These are phyloP conservation scores for Nemania sp. DNA, from an alignment of 2,329 filamentous ascomycete genomes.

Conservation along the genomic window DNA sequence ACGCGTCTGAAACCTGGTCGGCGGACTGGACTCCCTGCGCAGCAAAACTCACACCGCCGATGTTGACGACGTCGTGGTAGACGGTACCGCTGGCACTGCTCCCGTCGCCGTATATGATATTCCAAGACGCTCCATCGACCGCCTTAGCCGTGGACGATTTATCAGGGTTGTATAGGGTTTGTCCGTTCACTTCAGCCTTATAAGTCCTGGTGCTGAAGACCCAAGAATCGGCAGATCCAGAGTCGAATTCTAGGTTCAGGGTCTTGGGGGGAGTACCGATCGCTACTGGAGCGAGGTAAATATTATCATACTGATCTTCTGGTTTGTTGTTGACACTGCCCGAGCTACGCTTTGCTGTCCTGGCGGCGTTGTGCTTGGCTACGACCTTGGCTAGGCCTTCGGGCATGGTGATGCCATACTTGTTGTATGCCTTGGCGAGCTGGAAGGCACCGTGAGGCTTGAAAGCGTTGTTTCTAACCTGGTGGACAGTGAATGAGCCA, in stretches of 20 bases:
- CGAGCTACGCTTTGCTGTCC: conserved; percentile 28
- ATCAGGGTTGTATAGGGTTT: conserved; percentile 35
- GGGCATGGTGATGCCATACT: conserved; percentile 35
- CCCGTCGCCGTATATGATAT: conserved; percentile 41
- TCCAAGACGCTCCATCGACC: conserved; percentile 35
- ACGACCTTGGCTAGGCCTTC: conserved; percentile 33
- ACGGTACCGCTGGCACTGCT: conserved; percentile 41
- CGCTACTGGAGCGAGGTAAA: conserved; percentile 39
- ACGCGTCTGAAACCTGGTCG: conserved; percentile 33
- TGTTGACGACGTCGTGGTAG: conserved; percentile 39
- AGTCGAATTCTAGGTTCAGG: conserved; percentile 42
- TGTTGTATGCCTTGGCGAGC: conserved; percentile 38
- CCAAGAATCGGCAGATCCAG: conserved; percentile 43
- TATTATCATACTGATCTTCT: conserved; percentile 37
- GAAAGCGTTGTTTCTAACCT: conserved; percentile 35
- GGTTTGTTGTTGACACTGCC: conserved; percentile 36
- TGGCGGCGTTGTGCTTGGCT: conserved; percentile 28
- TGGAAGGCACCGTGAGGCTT: conserved; percentile 34
- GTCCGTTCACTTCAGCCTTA: conserved; percentile 32
- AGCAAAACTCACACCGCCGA: conserved; percentile 37
- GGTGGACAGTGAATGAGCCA: conserved; percentile 34
- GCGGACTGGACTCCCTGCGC: conserved; percentile 41
- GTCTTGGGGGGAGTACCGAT: conserved; percentile 41
- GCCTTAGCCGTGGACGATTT: conserved; percentile 34
- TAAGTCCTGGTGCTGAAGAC: conserved; percentile 39